phyloP scores from a whole-genome alignment of 2,329 filamentous ascomycete species.

The Epichloe scottii region DNA sequence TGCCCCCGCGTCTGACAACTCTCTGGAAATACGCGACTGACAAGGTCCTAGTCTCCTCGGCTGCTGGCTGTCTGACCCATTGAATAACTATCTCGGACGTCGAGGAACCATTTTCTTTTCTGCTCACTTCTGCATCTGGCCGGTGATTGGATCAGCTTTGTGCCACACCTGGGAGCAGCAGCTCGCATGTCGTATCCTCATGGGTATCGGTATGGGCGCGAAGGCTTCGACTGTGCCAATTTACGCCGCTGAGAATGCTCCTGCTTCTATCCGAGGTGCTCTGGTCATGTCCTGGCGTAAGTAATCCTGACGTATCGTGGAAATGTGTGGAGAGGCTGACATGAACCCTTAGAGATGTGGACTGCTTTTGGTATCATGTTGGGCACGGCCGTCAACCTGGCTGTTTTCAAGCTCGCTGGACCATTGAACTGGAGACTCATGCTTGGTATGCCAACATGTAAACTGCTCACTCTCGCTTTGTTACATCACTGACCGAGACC shows the following conservation, averaged over 20 bases:
- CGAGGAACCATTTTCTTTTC: slow-evolving; percentile 53
- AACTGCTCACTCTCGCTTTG: not conserved
- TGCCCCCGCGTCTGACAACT: not conserved
- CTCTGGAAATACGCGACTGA: slow-evolving; percentile 4
- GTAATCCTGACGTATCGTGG: not conserved
- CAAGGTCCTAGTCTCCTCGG: slow-evolving; percentile 27
- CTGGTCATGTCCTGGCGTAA: slow-evolving; percentile 66
- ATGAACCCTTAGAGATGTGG: slow-evolving; percentile 41
- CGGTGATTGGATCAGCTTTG: slow-evolving; percentile 51
- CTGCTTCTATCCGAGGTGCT: slow-evolving; percentile 55
- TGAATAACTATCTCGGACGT: slow-evolving; percentile 33
- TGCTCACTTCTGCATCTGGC: slow-evolving; percentile 56
- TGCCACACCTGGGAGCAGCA: slow-evolving; percentile 55
- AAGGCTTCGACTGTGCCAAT: slow-evolving; percentile 57
- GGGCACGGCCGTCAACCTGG: slow-evolving; percentile 28
- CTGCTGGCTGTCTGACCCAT: slow-evolving; percentile 54
- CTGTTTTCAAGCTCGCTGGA: slow-evolving; percentile 13
- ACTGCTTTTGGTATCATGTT: slow-evolving; percentile 40
- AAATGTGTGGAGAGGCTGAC: not conserved
- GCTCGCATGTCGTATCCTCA: slow-evolving; percentile 51
- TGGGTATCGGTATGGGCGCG: slow-evolving; percentile 58
- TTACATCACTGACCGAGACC: not conserved
- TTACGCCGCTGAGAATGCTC: slow-evolving; percentile 61
- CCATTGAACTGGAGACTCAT: slow-evolving; percentile 25
- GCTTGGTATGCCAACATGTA: slow-evolving; percentile 26